A percentile compares a stretch with the other conserved stretches of the same genome.
These are phyloP conservation scores for Xylaria cubensis DNA, from an alignment of 495 filamentous ascomycete species.

Conservation along the genomic window DNA sequence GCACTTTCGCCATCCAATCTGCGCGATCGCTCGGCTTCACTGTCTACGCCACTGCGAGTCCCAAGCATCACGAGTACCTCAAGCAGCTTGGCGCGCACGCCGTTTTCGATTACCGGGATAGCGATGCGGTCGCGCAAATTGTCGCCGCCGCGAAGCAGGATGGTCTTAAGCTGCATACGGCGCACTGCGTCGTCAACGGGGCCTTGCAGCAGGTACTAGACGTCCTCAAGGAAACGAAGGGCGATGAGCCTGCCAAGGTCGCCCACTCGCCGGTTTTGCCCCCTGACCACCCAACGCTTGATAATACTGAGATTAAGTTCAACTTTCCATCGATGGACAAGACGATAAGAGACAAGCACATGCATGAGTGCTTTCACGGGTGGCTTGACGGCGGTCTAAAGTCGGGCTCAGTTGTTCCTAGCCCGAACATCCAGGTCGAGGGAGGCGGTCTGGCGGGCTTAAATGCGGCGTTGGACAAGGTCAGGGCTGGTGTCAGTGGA, in stretches of 20 bases:
- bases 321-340: neutral
- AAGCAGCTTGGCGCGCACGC: neutral
- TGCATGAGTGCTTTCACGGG: neutral
- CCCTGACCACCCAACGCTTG: neutral
- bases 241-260: neutral
- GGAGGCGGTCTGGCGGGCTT: neutral
- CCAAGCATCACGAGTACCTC: neutral
- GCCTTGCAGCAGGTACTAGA: neutral
- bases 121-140: neutral
- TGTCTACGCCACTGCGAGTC: constrained; percentile 58
- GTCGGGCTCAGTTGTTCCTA: neutral
- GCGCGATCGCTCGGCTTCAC: constrained; percentile 51
- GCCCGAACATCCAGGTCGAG: neutral
- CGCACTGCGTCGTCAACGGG: neutral
- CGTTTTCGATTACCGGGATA: neutral
- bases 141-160: neutral
- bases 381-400: neutral
- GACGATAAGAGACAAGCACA: neutral
- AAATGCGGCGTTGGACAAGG: neutral
- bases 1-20: constrained; percentile 49
- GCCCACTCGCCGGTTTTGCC: neutral
- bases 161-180: neutral
- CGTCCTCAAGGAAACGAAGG: neutral
- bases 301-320: neutral
- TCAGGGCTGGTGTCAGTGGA: neutral